These are phyloP conservation scores for Metarhizium anisopliae DNA, from an alignment of 2,329 filamentous ascomycete species.

Conservation along the genomic window DNA sequence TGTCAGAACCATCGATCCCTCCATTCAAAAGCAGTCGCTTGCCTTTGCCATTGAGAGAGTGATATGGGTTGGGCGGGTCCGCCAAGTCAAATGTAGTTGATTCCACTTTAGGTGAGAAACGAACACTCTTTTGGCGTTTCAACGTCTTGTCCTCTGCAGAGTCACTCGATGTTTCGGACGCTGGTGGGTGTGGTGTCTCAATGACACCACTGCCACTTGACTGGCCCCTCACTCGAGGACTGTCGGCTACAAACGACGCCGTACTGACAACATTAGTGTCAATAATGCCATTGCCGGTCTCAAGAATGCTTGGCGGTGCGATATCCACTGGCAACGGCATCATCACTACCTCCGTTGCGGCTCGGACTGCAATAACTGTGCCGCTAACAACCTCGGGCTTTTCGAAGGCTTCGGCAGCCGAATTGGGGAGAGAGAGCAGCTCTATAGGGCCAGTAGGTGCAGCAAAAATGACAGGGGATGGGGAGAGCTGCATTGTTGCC, in stretches of 20 bases:
- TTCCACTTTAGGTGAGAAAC: constrained; percentile 60
- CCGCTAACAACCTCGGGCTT: not conserved
- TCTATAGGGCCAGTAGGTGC: constrained; percentile 35
- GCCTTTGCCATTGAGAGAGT: constrained; percentile 14
- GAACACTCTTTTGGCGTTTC: constrained; percentile 54
- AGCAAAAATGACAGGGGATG: not conserved
- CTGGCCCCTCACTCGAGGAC: not conserved
- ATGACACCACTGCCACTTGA: not conserved
- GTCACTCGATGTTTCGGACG: constrained; percentile 11
- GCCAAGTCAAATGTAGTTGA: constrained; percentile 49
- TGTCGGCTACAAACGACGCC: not conserved
- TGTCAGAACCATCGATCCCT: not conserved
- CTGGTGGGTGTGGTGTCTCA: not conserved
- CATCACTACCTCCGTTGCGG: not conserved
- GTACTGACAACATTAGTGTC: not conserved
- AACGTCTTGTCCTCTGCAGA: constrained; percentile 12
- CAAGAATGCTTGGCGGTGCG: not conserved
- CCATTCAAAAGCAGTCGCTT: not conserved
- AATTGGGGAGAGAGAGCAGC: constrained; percentile 26
- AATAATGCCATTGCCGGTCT: not conserved
- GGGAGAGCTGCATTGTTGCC: not conserved
- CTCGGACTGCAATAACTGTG: not conserved
- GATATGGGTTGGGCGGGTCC: constrained; percentile 42
- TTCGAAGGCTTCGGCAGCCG: not conserved
- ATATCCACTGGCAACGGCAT: not conserved